Evolutionary conservation across 1,284 basidiomycete species (phyloP).

Genomic region (Ustilago xerochloae): DNA sequence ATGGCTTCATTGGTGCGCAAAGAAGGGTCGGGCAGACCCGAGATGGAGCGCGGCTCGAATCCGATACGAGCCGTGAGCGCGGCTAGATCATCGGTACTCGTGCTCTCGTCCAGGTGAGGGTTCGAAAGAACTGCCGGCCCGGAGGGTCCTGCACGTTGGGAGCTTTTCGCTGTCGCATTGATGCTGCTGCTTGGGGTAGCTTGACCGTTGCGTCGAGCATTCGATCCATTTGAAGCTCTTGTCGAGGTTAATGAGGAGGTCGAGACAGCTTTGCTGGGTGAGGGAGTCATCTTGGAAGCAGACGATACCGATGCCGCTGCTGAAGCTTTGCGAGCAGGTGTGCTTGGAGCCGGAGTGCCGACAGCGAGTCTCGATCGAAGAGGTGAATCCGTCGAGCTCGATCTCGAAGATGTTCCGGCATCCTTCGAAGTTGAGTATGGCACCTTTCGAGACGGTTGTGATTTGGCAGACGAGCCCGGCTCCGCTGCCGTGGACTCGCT

Average conservation of each 20-base stretch:
- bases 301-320: background rate
- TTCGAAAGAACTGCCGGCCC: no score
- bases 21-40: slow-evolving; percentile 30
- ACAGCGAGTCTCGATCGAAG: background rate
- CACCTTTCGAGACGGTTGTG: background rate
- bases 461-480: background rate
- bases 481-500: background rate
- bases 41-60: slow-evolving; percentile 36
- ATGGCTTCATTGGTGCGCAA: slow-evolving; percentile 67
- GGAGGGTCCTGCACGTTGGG: background rate
- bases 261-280: background rate
- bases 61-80: slow-evolving; percentile 37
- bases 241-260: background rate
- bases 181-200: background rate
- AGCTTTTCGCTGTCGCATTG: background rate
- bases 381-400: slow-evolving; percentile 7
- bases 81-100: slow-evolving; percentile 17
- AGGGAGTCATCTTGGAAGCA: background rate
- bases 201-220: background rate
- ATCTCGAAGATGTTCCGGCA: background rate
- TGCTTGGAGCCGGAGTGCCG: background rate
- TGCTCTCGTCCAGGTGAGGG: slow-evolving; percentile 15
- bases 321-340: slow-evolving; percentile 5
- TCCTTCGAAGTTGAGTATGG: background rate
- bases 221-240: background rate